These are phyloP conservation scores for Pythium plurisporium DNA, from an alignment of 352 stramenopile species.

Conservation along the genomic window DNA sequence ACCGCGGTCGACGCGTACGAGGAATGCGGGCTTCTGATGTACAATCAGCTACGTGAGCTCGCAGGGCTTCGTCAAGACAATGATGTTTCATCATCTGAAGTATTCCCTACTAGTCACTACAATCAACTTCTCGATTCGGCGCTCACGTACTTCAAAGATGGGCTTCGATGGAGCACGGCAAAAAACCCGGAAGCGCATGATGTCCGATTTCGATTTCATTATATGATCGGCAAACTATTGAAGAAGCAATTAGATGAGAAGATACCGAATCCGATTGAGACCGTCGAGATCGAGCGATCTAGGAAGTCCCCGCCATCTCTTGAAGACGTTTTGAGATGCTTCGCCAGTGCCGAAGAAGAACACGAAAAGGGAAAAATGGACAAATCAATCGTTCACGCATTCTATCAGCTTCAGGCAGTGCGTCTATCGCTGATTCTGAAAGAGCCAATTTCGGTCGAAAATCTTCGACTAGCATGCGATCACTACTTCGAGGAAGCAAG, in stretches of 20 bases:
- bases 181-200: slow-evolving; percentile 35
- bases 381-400: slow-evolving; percentile 69
- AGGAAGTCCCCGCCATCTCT: no score
- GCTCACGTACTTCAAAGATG: slow-evolving; percentile 37
- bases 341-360: slow-evolving; percentile 48
- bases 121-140: slow-evolving; percentile 26
- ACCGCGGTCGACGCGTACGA: slow-evolving; percentile 57
- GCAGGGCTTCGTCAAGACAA: slow-evolving; percentile 33
- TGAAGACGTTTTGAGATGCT: slow-evolving; percentile 37
- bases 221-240: slow-evolving; percentile 72
- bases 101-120: slow-evolving; percentile 5
- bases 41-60: slow-evolving; percentile 66
- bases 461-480: slow-evolving; percentile 37
- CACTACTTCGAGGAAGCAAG: slow-evolving; percentile 57
- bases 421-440: slow-evolving; percentile 45
- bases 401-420: slow-evolving; percentile 69
- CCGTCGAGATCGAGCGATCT: no score
- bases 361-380: slow-evolving; percentile 62
- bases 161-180: slow-evolving; percentile 29
- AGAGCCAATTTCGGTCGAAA: slow-evolving; percentile 21
- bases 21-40: slow-evolving; percentile 70
- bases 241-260: slow-evolving; percentile 41
- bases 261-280: no score
- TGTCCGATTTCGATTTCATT: slow-evolving; percentile 58
- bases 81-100: neutral